Evolutionary conservation across 805 yeast species (phyloP).

Genomic region (Cephaloascus fragrans): DNA sequence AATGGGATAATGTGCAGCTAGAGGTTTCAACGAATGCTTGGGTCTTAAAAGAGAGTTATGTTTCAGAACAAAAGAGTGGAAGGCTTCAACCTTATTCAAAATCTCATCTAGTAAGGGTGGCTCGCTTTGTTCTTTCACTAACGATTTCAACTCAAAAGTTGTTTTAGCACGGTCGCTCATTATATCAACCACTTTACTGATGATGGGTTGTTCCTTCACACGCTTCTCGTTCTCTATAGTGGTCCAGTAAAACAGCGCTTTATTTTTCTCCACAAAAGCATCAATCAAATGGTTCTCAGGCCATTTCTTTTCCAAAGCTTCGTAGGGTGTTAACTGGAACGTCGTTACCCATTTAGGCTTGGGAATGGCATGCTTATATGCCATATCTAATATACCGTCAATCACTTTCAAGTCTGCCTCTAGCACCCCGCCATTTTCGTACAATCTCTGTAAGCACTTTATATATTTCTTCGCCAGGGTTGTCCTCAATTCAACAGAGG

Average conservation of each 20-base stretch:
- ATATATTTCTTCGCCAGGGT: background rate
- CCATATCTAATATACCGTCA: background rate
- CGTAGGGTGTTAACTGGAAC: background rate
- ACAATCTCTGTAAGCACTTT: background rate
- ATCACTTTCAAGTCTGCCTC: background rate
- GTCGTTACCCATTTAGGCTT: background rate
- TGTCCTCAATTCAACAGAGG: background rate
- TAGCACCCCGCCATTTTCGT: background rate
- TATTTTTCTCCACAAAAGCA: background rate
- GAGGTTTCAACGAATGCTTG: background rate
- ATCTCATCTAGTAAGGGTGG: too few species aligned
- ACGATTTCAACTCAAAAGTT: too few species aligned
- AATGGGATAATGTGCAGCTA: background rate
- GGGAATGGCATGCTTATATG: background rate
- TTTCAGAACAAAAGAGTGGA: background rate
- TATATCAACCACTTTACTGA: background rate
- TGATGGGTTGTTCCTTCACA: background rate
- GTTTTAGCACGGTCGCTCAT: too few species aligned
- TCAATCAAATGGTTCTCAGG: background rate
- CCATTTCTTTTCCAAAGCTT: background rate
- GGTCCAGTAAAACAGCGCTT: background rate
- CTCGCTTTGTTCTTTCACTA: too few species aligned
- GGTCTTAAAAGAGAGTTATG: background rate
- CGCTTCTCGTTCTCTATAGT: background rate
- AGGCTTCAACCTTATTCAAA: background rate